Evolutionary conservation across 1,139 yeast genomes (phyloP), one percentile per base, ranked within the genome.

Genomic region (Hansenula sp.): DNA sequence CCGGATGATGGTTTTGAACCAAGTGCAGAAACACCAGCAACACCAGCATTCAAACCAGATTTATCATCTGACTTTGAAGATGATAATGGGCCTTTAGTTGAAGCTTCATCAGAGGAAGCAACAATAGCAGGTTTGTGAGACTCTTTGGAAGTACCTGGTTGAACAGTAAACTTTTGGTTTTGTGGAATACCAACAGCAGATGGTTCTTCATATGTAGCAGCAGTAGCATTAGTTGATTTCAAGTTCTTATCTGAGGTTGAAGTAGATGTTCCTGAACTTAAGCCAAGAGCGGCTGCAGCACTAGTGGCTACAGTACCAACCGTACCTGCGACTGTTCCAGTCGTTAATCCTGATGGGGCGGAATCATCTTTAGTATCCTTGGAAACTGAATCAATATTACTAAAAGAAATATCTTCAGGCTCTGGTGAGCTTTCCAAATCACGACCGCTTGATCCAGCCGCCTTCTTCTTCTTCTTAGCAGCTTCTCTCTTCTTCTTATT

Each of bases 391-490:
- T 35, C 38, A 25, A 28, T 28, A 13, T n/a, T 36, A 8, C 24
- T 27, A 17, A 24, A 34, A 8, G 38, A 25, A 35, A 25, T 21
- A 35, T 11, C 16, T 36, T 43, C 33, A 35, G 48, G 48, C 18
- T 45, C 50, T 36, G 49, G 47, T 5, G 50, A 40, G 27, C 45
- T 46, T 40, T 47, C 50, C 6, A 35, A 34, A 1, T 34, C 36
- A 34, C 29, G 29, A 10, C 28, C 38, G 3, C 3, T 5, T 13
- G 28, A 21, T 5, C 19, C 38, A 30, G 48, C 45, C 10, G 43
- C 40, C n/a, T 41, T n/a, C 50, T 45, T 48, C 52, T 45, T 53
- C 46, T 45, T 60, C 54, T 39, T 53, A 46, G 42, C 48, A 42
- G 50, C 49, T 36, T 45, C 47, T 50, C 50, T 51, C 47, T 49